Base-by-base conservation (phyloP, 2,329 filamentous ascomycete genomes). In the Arthrobotrys pseudoclavata region DNA sequence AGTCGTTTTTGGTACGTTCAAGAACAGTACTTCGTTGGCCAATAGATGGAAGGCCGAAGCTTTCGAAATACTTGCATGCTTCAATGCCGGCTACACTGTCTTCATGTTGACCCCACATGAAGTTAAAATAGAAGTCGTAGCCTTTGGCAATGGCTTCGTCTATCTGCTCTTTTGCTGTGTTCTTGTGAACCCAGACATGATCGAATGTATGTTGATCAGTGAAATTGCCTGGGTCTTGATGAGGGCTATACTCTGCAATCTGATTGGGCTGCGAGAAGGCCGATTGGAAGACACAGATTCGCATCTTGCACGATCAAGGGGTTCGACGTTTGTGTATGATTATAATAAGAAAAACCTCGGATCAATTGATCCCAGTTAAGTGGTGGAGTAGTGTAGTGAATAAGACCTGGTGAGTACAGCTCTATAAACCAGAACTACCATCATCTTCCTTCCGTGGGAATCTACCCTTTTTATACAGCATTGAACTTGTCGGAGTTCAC, bases 61-160 rank as follows among this genome's bases (percentile, higher is more conserved):
- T 69, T 29, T 69, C 64, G 40, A 69, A 47, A n/a, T 69, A 69
- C 29, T 57, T 69, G 48, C 48, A 55, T 7, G 48, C 64, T 3
- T 69, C 64, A 15, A 69, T 57, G 6, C 64, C 64, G 10, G 64
- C 64, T 6, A 69, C 7, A 18, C 50, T n/a, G n/a, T 69, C 64
- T 47, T 69, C 64, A 18, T 42, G 50, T 50, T 69, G 64, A 6
- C 64, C 64, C 64, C 64, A 69, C 50, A 69, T 55, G 24, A 60
- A 55, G 13, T 69, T 69, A 31, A 69, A 57, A 22, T 69, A 69
- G 24, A 69, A 60, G 15, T 69, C 64, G 24, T 57, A 60, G n/a
- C 50, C 50, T 22, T 26, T 37, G 13, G 64, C 50, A 37, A 69
- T 42, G 22, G 26, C 40, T 4, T 42, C 45, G n/a, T 69, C 64